Base-by-base conservation (phyloP, 306 rosid genomes). In the Malus orientalis region DNA sequence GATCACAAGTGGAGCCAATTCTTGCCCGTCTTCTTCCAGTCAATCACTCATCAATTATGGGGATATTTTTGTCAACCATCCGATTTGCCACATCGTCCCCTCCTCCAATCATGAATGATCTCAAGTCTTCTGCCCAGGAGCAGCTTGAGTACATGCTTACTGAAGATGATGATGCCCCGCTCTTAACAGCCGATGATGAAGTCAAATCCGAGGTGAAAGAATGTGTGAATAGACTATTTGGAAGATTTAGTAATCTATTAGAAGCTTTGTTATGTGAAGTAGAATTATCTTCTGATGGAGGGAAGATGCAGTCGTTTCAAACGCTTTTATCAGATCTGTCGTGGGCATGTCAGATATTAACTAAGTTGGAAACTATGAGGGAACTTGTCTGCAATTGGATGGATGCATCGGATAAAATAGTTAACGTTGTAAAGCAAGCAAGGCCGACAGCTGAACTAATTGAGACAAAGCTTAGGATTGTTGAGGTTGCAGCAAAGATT, bases 21-120 rank as follows among this genome's bases (percentile, higher is more conserved):
- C 89, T 95, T 44, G 94, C 97, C 75, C 96, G 99, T 82, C 93
- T 95, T 79, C 96, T 89, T 82, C 97, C 99, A 0, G 97, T 92
- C 62, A 80, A 84, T 68, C 84, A 89, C 59, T 78, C 87, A n/a
- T 82, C 89, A 70, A 74, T 95, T 20, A 30, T 73, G 36, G 80
- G 83, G 55, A 75, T 95, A 55, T 95, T 95, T 84, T 80, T 88
- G 74, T 88, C 97, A 5, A 87, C 97, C 38, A 44, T 95, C 71
- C 87, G 71, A 65, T 90, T 95, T 76, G 97, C 93, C 49, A 90
- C 96, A 51, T 95, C 97, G 47, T 89, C 92, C 23, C 97, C 93
- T 66, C 83, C 86, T 20, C 79, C 81, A 49, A 27, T 74, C 66
- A 69, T 89, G 93, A 84, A 77, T 75, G 96, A 95, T 85, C 84